Evolutionary conservation across 78 protist genomes (phyloP), one percentile per base, ranked within the genome.

Genomic region (Salpingoeca rosetta): DNA sequence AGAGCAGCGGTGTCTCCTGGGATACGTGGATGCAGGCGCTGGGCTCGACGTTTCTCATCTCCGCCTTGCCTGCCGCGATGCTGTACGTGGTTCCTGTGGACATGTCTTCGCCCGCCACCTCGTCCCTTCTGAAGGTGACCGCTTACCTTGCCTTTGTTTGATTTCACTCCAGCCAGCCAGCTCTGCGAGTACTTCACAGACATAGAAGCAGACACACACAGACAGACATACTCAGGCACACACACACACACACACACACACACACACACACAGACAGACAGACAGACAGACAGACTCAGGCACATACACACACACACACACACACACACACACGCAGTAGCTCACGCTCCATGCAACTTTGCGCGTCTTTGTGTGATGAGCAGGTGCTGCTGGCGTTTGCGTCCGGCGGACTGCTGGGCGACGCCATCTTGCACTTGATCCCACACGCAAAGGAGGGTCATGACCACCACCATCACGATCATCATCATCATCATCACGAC

Each of bases 391-490:
- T 87, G 45, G 39, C 75, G 35, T 90, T 90, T 44, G 92, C 95
- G 1, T 85, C 78, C 39, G 95, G 95, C 2, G 89, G 91, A 36
- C 90, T 92, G 38, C 82, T 92, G 0, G 95, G 95, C 28, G 95
- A 92, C 75, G 95, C 86, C 39, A 84, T 92, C 85, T 87, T 92
- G 38, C 95, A 92, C 86, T 65, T 92, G 51, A 78, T 92, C 39
- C 95, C 95, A 11, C 91, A 90, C 85, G 82, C 94, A 27, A 1
- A 44, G 0, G 78, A 25, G 40, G 36, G 28, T 35, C 72, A 45
- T 74, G 84, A 35, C 77, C 83, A 45, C 36, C 10, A 35, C 43
- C 83, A 78, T 39, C 80, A 80, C 83, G 17, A 35, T 3, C 75
- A 45, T 39, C 56, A n/a, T 40, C 82, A n/a, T 79, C 38, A 26